Percentiles rank a stretch among this genome's conserved stretches.
Conservation (phyloP, 1,284 basidiomycete species). For the Gomphus bonarii region DNA sequence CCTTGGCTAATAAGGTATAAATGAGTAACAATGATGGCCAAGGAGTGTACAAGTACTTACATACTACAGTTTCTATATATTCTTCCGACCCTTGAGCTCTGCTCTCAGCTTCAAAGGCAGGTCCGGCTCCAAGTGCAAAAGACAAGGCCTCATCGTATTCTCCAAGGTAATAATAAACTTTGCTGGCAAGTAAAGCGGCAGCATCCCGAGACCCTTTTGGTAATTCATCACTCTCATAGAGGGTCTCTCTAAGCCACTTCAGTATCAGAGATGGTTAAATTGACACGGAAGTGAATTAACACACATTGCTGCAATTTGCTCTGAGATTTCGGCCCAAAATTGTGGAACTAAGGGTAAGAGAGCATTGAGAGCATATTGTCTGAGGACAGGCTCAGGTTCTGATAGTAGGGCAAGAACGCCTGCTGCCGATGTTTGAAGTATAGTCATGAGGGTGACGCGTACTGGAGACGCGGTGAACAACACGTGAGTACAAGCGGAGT, state of each 20-base stretch:
- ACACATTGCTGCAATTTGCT: constrained; percentile 84
- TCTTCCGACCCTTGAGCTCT: constrained; percentile 59
- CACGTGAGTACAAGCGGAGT: constrained; percentile 8
- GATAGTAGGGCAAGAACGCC: constrained; percentile 84
- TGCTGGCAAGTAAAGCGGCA: constrained; percentile 86
- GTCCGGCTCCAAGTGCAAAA: constrained; percentile 85
- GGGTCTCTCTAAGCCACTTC: constrained; percentile 56
- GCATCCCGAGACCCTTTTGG: constrained; percentile 62
- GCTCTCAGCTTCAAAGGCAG: constrained; percentile 71
- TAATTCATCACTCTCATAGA: constrained; percentile 78
- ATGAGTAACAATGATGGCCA: constrained; percentile 7
- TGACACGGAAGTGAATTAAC: constrained; percentile 7
- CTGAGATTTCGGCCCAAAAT: constrained; percentile 97
- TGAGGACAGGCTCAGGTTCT: constrained; percentile 79
- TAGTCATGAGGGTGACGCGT: constrained; percentile 9
- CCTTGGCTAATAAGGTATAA: constrained; percentile 54
- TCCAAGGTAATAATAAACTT: constrained; percentile 93
- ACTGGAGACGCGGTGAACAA: constrained; percentile 7
- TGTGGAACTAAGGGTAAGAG: constrained; percentile 78
- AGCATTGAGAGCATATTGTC: constrained; percentile 81
- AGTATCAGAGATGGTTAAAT: constrained; percentile 14
- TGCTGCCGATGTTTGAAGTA: constrained; percentile 67
- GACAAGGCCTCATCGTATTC: constrained; percentile 89
- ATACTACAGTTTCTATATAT: constrained; percentile 89
- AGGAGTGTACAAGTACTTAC: constrained; percentile 37